Conservation (phyloP, 257 asterid species). For the Solanum paucissectum region DNA sequence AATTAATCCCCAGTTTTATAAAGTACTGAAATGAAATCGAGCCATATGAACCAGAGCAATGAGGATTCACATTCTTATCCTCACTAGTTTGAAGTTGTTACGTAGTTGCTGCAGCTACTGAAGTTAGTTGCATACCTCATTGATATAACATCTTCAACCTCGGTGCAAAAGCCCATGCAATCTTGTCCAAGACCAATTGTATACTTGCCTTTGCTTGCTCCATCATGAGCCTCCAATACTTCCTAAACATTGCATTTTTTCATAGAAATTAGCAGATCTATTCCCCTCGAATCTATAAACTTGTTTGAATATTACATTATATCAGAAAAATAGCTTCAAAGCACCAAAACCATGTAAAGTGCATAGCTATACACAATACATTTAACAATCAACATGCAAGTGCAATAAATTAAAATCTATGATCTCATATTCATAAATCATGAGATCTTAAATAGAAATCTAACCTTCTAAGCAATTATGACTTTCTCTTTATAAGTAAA, state of each 20-base stretch:
- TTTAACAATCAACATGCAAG: neutral
- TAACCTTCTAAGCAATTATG: neutral
- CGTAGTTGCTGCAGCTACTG: neutral
- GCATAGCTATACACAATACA: neutral
- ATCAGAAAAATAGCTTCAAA: neutral
- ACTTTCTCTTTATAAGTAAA: neutral
- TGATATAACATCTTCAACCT: conserved; percentile 97
- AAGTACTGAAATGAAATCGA: neutral
- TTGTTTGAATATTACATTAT: neutral
- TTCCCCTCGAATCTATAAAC: neutral
- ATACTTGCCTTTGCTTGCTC: conserved; percentile 98
- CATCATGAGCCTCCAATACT: conserved; percentile 90
- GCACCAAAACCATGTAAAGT: neutral
- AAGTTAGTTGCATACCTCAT: conserved; percentile 53
- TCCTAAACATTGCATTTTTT: conserved; percentile 38
- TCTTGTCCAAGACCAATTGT: conserved; percentile 99
- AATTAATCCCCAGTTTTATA: neutral
- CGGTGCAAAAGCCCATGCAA: conserved; percentile 94
- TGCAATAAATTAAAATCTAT: neutral
- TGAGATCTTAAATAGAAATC: neutral
- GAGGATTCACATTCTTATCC: neutral
- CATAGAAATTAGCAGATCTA: neutral
- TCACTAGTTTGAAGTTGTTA: neutral
- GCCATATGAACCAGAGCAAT: neutral
- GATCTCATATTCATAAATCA: neutral